Evolutionary conservation across 805 yeast genomes (phyloP), one percentile per base, ranked within the genome.

Genomic region (Lachancea fermentati): DNA sequence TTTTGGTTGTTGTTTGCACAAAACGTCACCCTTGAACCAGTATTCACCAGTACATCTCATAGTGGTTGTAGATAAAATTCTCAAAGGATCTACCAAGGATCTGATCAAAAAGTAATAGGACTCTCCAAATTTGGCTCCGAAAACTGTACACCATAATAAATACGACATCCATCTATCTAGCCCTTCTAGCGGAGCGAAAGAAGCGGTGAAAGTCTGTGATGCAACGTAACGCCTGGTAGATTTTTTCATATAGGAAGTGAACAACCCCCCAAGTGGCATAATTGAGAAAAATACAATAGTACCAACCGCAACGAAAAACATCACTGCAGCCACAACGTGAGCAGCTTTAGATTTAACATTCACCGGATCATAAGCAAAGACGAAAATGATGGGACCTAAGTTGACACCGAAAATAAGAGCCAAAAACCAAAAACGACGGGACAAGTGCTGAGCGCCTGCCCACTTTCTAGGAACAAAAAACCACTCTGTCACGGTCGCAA

Each of bases 361-460:
- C 48, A 81, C 62, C 44, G 85, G 84, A 47, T 87, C 84, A 68
- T 83, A 85, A 50, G 81, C 81, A 65, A 87, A 86, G 30, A 89
- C 81, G 59, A 85, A 93, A 41, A 86, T 78, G 24, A 86, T 78
- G 29, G 97, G 95, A 52, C 81, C 94, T 59, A 91, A 71, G 66
- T 91, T 93, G 47, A 81, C 55, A 39, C 69, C 72, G 42, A 88
- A 71, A 51, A 88, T 76, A 38, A 76, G 50, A 40, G 81, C 51
- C 62, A 91, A 66, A 61, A 89, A 83, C 72, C 81, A 60, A 55
- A 93, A 72, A 63, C 98, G 82, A 68, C 96, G 86, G 29, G 87
- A 70, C 60, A 93, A 76, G 64, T 85, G 96, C 70, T 91, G 97
- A 64, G 97, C 97, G 67, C 99, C 98, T 26, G 97, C 95, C 97